Conservation (phyloP, 345 rosid species). For the Viola odorata region DNA sequence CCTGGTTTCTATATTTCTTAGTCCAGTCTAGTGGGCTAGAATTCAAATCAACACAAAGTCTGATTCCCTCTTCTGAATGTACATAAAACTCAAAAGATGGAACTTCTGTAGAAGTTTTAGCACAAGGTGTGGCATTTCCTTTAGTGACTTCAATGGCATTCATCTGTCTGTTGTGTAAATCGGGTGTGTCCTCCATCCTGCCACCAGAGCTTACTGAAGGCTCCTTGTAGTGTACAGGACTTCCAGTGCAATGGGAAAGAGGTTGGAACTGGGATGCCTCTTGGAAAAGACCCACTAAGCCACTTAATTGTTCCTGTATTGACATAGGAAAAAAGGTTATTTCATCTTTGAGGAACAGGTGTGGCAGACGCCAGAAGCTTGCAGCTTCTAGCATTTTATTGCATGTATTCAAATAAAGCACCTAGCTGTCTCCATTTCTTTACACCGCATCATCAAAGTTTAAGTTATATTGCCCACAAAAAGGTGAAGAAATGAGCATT, state of each 20-base stretch:
- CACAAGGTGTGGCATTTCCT: constrained; percentile 18
- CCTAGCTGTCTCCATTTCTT: no score
- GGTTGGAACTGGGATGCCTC: constrained; percentile 20
- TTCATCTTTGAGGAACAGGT: no score
- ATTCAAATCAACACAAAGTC: constrained; percentile 66
- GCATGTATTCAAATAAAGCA: no score
- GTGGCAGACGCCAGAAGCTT: no score
- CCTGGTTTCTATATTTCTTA: constrained; percentile 48
- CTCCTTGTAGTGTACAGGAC: constrained; percentile 17
- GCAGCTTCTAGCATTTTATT: no score
- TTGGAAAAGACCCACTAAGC: constrained; percentile 15
- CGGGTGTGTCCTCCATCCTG: constrained; percentile 21
- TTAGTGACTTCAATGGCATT: constrained; percentile 28
- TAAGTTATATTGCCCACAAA: no score
- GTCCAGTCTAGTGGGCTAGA: constrained; percentile 67
- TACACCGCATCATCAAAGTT: no score
- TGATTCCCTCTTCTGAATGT: constrained; percentile 65
- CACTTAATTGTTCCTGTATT: constrained; percentile 37
- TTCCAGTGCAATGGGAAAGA: constrained; percentile 26
- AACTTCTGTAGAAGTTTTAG: constrained; percentile 16
- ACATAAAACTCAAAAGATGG: constrained; percentile 68
- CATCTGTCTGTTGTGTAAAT: constrained; percentile 22
- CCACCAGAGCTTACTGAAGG: constrained; percentile 18
- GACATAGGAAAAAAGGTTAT: no score
- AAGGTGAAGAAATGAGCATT: no score